Conservation (phyloP, 306 rosid species). For the Vicia villosa region DNA sequence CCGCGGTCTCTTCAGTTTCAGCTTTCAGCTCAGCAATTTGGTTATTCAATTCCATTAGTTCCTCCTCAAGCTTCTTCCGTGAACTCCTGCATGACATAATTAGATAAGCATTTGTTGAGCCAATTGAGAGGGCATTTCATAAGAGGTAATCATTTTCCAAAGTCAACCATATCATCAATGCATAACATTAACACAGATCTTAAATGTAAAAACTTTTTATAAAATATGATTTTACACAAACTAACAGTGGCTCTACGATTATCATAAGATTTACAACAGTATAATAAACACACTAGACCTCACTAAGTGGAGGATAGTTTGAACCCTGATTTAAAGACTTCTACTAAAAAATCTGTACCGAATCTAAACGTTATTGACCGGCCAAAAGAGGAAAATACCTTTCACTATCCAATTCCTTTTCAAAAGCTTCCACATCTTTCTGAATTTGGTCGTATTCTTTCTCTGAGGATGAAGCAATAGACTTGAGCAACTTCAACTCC, state of each 20-base stretch:
- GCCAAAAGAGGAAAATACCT: slow-evolving; percentile 51
- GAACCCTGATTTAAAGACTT: no score
- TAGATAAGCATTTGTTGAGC: slow-evolving; percentile 22
- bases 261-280: no score
- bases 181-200: background rate
- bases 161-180: background rate
- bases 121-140: background rate
- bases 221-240: no score
- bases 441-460: slow-evolving; percentile 74
- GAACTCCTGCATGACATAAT: slow-evolving; percentile 59
- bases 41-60: slow-evolving; percentile 57
- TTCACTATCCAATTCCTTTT: slow-evolving; percentile 71
- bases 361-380: background rate
- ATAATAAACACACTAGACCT: no score
- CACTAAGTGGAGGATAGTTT: no score
- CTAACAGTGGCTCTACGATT: no score
- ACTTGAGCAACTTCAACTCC: slow-evolving; percentile 83
- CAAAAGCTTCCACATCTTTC: slow-evolving; percentile 60
- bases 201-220: no score
- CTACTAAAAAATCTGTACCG: no score
- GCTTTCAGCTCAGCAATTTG: slow-evolving; percentile 70
- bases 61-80: slow-evolving; percentile 73
- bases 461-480: slow-evolving; percentile 68
- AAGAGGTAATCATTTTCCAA: slow-evolving; percentile 11
- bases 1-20: slow-evolving; percentile 77